Evolutionary conservation across 2,329 filamentous ascomycete genomes (phyloP).

Genomic region (Aspergillus neoniger): DNA sequence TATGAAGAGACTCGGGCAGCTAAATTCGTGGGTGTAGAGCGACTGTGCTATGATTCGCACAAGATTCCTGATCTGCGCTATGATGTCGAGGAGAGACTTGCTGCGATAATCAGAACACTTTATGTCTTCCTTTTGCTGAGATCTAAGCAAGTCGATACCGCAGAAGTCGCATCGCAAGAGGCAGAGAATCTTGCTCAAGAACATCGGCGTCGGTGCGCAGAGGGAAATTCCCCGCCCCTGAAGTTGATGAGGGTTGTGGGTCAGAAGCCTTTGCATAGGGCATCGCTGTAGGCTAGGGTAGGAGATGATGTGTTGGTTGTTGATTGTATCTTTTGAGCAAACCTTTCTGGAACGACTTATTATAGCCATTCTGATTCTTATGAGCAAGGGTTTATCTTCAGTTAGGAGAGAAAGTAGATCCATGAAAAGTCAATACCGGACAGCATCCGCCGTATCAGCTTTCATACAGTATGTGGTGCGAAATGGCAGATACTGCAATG

Average conservation of each 20-base stretch:
- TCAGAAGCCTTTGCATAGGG: constrained; percentile 5
- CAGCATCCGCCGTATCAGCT: too few relatives aligned
- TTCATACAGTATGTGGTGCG: too few relatives aligned
- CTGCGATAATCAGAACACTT: constrained; percentile 13
- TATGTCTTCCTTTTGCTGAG: constrained; percentile 16
- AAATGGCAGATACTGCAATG: too few relatives aligned
- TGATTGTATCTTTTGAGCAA: too few relatives aligned
- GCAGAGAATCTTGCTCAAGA: constrained; percentile 11
- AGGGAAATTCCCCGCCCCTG: constrained; percentile 10
- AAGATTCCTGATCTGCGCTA: neutral
- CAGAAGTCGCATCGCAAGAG: constrained; percentile 1
- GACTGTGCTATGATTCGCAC: constrained; percentile 3
- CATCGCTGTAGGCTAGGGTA: neutral
- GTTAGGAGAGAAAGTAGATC: too few relatives aligned
- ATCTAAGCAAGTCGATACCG: constrained; percentile 11
- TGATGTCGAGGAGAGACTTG: constrained; percentile 12
- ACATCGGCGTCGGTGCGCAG: constrained; percentile 10
- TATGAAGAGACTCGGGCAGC: neutral
- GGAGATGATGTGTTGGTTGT: too few relatives aligned
- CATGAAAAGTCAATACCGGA: too few relatives aligned
- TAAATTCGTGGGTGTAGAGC: neutral
- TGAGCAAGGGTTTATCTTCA: too few relatives aligned
- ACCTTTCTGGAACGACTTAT: too few relatives aligned
- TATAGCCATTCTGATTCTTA: too few relatives aligned
- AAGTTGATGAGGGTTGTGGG: constrained; percentile 18